Evolutionary conservation across 1,284 basidiomycete genomes (phyloP), one percentile per base, ranked within the genome.

Genomic region (Fereydounia khargensis): DNA sequence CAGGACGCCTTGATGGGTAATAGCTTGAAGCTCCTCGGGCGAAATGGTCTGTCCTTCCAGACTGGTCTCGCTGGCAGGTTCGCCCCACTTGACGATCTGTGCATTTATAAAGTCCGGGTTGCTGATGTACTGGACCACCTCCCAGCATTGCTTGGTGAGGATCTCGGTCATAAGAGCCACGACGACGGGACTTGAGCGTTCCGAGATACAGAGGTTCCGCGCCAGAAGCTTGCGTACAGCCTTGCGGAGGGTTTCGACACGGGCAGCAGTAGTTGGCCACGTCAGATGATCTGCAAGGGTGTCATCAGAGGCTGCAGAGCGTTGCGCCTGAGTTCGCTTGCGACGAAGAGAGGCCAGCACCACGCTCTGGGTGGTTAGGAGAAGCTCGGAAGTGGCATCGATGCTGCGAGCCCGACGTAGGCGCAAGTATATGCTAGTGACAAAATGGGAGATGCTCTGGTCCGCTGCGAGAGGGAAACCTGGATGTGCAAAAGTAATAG

Each of bases 81-180:
- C 55, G 8, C 50, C 58, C 48, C 44, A 65, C 32, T 66, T 44
- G 6, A 70, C 58, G 19, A 70, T 67, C 41, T 65, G 54, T 13
- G 49, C 53, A 28, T 70, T 69, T 42, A 69, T 60, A 23, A 67
- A 70, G 39, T 70, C 68, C 5, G 66, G 66, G 22, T 69, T 58
- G 16, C 66, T 61, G 20, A 67, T 48, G 35, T 52, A 58, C 23
- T 56, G 51, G n/a, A 64, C 44, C n/a, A 63, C 46, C 25, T 69
- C 55, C 68, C 68, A 70, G 10, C 57, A 41, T 20, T 69, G 65
- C 44, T 66, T 69, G 23, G 54, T 52, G 4, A 68, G 28, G 32
- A 70, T 50, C 35, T 70, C 68, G 22, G 63, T 60, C 23, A 70
- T 37, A 16, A 70, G 50, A 4, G 45, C 44, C 37, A 56, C 47